Percentiles rank a stretch among this genome's conserved stretches.
phyloP scores from a whole-genome alignment of 305 asterid genomes.

The Fraxinus velutina region DNA sequence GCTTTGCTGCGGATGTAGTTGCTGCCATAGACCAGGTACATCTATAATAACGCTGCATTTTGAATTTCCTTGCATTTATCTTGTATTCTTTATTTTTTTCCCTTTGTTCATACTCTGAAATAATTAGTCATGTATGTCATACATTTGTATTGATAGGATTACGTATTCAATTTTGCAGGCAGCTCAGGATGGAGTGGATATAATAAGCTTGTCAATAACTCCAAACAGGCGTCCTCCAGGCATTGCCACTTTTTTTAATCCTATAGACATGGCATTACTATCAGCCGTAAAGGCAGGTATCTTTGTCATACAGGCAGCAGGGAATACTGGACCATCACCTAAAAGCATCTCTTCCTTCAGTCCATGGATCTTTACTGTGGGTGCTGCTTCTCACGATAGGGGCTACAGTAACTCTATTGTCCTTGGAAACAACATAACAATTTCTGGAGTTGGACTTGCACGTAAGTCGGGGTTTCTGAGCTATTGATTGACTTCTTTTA shows the following conservation, averaged over 20 bases:
- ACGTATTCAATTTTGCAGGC: slow-evolving; percentile 50
- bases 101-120: neutral
- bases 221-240: slow-evolving; percentile 99
- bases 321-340: slow-evolving; percentile 97
- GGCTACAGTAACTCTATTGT: slow-evolving; percentile 70
- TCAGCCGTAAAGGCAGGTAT: slow-evolving; percentile 84
- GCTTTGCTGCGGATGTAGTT: slow-evolving; percentile 99
- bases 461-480: slow-evolving; percentile 50
- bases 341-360: slow-evolving; percentile 86
- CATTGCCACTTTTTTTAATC: slow-evolving; percentile 92
- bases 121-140: neutral
- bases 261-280: slow-evolving; percentile 97
- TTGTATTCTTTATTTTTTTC: neutral
- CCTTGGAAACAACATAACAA: slow-evolving; percentile 81
- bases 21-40: slow-evolving; percentile 97
- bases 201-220: slow-evolving; percentile 91
- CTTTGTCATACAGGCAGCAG: slow-evolving; percentile 96
- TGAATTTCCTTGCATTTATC: neutral
- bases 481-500: neutral
- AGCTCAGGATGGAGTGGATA: slow-evolving; percentile 92
- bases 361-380: slow-evolving; percentile 96
- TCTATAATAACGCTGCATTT: neutral
- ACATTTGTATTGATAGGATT: neutral
- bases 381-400: slow-evolving; percentile 94
- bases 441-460: slow-evolving; percentile 96